Conservation (phyloP, 1,284 basidiomycete genomes). For the Cutaneotrichosporon sp. region DNA sequence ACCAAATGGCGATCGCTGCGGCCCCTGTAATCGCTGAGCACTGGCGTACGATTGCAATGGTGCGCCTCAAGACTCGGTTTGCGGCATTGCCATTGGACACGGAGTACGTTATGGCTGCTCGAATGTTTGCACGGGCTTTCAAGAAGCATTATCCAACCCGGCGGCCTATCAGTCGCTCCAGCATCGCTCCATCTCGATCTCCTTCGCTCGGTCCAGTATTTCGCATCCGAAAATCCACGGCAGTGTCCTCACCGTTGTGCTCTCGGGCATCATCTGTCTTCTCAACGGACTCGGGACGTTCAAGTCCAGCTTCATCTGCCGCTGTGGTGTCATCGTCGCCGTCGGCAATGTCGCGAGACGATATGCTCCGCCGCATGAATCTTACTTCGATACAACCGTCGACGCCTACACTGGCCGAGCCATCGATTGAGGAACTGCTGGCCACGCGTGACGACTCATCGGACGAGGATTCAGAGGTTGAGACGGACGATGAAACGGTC, state of each 20-base stretch:
- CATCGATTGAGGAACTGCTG: conserved; percentile 23
- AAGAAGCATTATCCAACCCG: not conserved
- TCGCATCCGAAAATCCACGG: not conserved
- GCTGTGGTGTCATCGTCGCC: not conserved
- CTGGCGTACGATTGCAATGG: conserved; percentile 25
- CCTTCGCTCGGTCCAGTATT: too few species aligned
- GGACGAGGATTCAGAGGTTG: conserved; percentile 19
- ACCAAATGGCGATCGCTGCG: conserved; percentile 22
- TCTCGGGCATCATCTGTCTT: not conserved
- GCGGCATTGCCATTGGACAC: conserved; percentile 19
- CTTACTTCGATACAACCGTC: not conserved
- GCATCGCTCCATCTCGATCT: too few species aligned
- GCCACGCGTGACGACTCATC: conserved; percentile 25
- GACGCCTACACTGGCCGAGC: not conserved
- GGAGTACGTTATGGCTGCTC: conserved; percentile 24
- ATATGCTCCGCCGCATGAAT: conserved; percentile 10
- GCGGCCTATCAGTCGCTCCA: too few species aligned
- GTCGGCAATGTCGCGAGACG: not conserved
- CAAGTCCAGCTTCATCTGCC: not conserved
- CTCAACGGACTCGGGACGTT: not conserved
- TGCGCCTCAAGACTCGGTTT: conserved; percentile 15
- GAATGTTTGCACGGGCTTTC: conserved; percentile 20
- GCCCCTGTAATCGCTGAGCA: conserved; percentile 22
- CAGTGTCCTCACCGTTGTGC: too few species aligned
- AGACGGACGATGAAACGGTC: conserved; percentile 14